phyloP scores from a whole-genome alignment of 2,329 filamentous ascomycete species.

The Trichoderma polysporum region DNA sequence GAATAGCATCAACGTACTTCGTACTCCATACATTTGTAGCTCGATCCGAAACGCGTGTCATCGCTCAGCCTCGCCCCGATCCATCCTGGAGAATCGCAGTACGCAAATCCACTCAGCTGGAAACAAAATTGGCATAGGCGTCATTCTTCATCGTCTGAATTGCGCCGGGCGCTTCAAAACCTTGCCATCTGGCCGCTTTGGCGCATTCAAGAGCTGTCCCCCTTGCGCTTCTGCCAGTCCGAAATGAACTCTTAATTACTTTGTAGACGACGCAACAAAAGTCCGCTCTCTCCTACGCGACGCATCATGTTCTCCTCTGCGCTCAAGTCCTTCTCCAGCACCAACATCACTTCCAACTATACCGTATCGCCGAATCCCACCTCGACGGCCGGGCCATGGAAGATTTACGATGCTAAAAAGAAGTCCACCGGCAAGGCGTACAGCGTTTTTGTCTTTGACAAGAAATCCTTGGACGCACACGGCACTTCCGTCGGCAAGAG shows the following conservation, averaged over 20 bases:
- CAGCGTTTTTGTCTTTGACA: constrained; percentile 93
- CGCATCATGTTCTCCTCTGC: constrained; percentile 82
- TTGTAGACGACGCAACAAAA: constrained; percentile 21
- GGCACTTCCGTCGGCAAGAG: constrained; percentile 41
- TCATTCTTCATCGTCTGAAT: not conserved
- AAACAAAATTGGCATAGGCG: not conserved
- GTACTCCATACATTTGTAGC: not conserved
- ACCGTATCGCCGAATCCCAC: constrained; percentile 71
- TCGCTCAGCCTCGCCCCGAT: constrained; percentile 13
- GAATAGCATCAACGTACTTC: constrained; percentile 8
- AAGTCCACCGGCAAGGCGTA: constrained; percentile 87
- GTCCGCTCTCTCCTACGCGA: not conserved
- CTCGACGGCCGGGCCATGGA: constrained; percentile 90
- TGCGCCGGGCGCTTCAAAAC: constrained; percentile 4
- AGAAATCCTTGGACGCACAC: constrained; percentile 72
- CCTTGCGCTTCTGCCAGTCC: constrained; percentile 2
- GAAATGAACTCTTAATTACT: constrained; percentile 29
- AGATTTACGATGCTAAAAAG: constrained; percentile 96
- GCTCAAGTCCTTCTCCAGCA: constrained; percentile 85
- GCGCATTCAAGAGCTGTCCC: not conserved
- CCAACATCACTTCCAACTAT: constrained; percentile 92
- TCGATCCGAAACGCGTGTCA: constrained; percentile 1
- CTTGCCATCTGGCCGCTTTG: not conserved
- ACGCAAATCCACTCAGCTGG: not conserved
- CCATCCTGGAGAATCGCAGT: not conserved